A percentile compares a stretch with the other conserved stretches of the same genome.
Evolutionary conservation across 169 alveolate genomes (phyloP).

Genomic region (Plasmodium falciparum): DNA sequence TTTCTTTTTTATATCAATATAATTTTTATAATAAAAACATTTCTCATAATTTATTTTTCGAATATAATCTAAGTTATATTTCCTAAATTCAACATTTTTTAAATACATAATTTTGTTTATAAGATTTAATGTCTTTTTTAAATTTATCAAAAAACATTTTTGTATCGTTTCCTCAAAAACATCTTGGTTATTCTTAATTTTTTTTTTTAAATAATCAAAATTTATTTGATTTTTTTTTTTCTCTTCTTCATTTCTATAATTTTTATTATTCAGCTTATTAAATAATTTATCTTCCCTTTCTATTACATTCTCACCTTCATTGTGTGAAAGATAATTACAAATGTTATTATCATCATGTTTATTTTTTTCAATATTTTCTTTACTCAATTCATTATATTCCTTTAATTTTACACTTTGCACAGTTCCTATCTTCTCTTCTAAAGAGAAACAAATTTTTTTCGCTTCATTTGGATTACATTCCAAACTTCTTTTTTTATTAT

Average conservation of each 20-base stretch:
- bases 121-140: slow-evolving; percentile 24
- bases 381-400: no score
- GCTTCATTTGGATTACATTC: no score
- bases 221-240: neutral
- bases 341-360: no score
- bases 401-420: no score
- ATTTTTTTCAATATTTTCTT: no score
- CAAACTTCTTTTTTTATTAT: no score
- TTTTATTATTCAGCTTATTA: neutral
- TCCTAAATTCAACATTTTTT: slow-evolving; percentile 1
- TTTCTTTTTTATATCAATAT: slow-evolving; percentile 26
- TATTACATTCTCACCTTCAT: neutral
- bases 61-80: slow-evolving; percentile 11
- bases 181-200: no score
- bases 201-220: no score
- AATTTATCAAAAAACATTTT: slow-evolving; percentile 4
- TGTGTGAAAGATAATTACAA: no score
- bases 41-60: slow-evolving; percentile 59
- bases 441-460: no score
- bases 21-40: slow-evolving; percentile 33
- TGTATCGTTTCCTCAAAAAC: slow-evolving; percentile 13
- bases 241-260: neutral
- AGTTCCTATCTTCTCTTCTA: no score
- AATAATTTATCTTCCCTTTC: neutral
- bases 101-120: slow-evolving; percentile 16